Conservation (phyloP, 140 eudicot species). For the Stevia rebaudiana region DNA sequence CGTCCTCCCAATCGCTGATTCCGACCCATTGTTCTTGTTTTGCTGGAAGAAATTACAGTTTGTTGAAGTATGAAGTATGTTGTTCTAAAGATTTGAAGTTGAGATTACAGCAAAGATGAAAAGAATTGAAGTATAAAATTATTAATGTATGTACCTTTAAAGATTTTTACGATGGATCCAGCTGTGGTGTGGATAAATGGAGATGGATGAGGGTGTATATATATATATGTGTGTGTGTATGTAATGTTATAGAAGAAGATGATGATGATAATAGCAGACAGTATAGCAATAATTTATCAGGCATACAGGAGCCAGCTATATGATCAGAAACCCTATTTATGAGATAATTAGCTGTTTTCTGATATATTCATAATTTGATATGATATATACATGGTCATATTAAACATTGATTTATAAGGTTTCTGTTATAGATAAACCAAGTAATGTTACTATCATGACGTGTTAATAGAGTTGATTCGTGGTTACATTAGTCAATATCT, state of each 20-base stretch:
- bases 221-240: not conserved
- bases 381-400: no score
- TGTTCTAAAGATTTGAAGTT: not conserved
- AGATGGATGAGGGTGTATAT: conserved; percentile 16
- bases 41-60: not conserved
- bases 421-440: no score
- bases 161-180: not conserved
- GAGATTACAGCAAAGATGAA: not conserved
- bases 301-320: conserved; percentile 7
- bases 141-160: not conserved
- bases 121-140: not conserved
- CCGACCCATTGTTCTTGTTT: not conserved
- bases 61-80: no score
- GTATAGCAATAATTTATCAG: not conserved
- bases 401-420: no score
- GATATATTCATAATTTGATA: not conserved
- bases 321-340: conserved; percentile 4
- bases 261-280: not conserved
- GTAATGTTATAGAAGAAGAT: no score
- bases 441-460: no score
- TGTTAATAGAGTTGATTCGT: no score
- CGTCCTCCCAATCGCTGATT: conserved; percentile 1
- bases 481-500: no score
- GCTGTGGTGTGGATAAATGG: conserved; percentile 13
- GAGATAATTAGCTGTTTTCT: conserved; percentile 9